phyloP scores from a whole-genome alignment of 2,329 filamentous ascomycete genomes.

The Thermothelomyces thermophilus region DNA sequence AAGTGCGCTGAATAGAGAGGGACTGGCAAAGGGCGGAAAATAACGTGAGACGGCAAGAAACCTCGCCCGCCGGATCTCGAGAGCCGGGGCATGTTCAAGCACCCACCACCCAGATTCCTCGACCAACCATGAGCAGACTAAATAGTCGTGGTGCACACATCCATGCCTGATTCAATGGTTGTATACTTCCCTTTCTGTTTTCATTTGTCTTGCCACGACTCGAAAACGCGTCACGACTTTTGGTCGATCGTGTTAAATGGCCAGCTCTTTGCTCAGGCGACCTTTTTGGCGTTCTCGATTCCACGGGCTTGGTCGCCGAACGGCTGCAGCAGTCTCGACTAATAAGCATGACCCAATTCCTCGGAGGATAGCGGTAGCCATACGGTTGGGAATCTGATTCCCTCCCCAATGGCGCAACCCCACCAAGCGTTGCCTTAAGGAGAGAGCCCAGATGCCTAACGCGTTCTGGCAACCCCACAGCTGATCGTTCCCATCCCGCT shows the following conservation, averaged over 20 bases:
- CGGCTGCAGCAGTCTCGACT: too few species aligned
- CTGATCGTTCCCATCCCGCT: conserved; percentile 7
- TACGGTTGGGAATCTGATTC: conserved; percentile 3
- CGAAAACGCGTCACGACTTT: too few species aligned
- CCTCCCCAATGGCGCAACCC: conserved; percentile 11
- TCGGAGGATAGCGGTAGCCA: not conserved
- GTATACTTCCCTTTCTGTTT: too few species aligned
- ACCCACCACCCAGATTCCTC: not conserved
- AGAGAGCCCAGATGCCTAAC: conserved; percentile 1
- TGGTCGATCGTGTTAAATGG: too few species aligned
- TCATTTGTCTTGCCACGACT: not conserved
- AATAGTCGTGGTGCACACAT: not conserved
- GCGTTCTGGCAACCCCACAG: conserved; percentile 7
- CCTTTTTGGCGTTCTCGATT: not conserved
- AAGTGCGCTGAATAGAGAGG: not conserved
- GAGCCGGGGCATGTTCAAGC: not conserved
- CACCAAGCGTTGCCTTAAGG: not conserved
- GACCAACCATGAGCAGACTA: too few species aligned
- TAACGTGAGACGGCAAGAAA: too few species aligned
- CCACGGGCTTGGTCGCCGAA: too few species aligned
- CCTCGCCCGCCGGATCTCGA: not conserved
- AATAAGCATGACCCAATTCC: not conserved
- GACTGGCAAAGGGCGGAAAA: not conserved
- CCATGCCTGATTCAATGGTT: not conserved
- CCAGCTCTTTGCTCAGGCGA: too few species aligned